Base-by-base conservation (phyloP, 2,329 filamentous ascomycete species). In the Paramyrothecium sp. region DNA sequence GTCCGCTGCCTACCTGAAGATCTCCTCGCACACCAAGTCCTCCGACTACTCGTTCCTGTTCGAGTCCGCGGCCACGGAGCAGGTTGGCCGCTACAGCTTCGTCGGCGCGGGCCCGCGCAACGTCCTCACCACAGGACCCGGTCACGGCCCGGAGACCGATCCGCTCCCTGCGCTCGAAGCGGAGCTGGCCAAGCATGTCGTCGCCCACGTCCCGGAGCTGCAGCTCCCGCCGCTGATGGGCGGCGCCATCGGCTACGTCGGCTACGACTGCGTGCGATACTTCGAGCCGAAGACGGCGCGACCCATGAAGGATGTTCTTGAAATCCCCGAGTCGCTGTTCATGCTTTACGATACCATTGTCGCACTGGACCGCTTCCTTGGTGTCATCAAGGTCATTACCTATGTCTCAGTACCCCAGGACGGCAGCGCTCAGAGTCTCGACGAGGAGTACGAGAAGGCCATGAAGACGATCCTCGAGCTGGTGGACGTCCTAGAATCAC, bases 241-340 rank as follows among this genome's bases (percentile, higher is more conserved):
- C 46, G 95, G 95, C 53, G 95, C 93, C 13, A 92, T 99, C 67
- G 95, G 95, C 58, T 99, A 98, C 73, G 92, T 98, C 7, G 93
- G 93, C 54, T 99, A 99, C 71, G 95, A 99, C 72, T 99, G 95
- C 73, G 91, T 99, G 67, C 88, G 89, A 69, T 98, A 98, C 76
- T 99, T 99, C 66, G 95, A 99, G 80, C 95, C 95, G 60, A 96
- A 93, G 82, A 98, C 95, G n/a, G 88, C 88, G 23, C 85, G 92
- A 53, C 86, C 91, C 3, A 86, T 97, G 80, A 89, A 95, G 74
- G 95, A 99, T 74, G 84, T 96, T 30, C 82, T 98, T 21, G 79
- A 89, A 59, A 91, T 98, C 47, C 95, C 95, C 1, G 95, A 99
- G 80, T 93, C 91, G 58, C 80, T 98, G 30, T 98, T 99, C 73